Evolutionary conservation across 306 rosid genomes (phyloP), one percentile per base, ranked within the genome.

Genomic region (Gastrolobium bilobum): DNA sequence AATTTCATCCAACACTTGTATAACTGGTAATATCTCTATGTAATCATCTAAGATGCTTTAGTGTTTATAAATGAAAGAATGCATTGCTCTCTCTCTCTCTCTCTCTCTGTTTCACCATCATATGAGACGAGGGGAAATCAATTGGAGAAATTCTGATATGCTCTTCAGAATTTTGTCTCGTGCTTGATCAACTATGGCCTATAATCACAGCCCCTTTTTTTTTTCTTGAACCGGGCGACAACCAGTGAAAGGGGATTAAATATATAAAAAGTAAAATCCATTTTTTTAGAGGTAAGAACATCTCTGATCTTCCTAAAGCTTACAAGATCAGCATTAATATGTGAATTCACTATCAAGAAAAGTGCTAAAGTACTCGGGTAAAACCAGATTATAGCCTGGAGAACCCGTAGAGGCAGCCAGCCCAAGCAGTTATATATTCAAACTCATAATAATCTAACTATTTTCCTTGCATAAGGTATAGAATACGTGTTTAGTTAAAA

Each of bases 111-210:
- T 59, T 59, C 20, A 59, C 4, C 15, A 33, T 59, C 2, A n/a
- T 4, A n/a, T 52, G 37, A 10, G 35, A 59, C 3, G 34, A 59
- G 0, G 26, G 0, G 26, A 20, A 20, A 20, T 20, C 26, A 20
- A 20, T 20, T 40, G 52, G 13, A 64, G 51, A 65, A 15, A 42
- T 7, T 7, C 0, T 62, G 6, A 37, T 62, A 11, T 33, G 8
- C 3, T 33, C 42, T 59, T 7, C n/a, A 6, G 10, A 37, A 20
- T 20, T n/a, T 0, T 62, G 33, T 6, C 30, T 62, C 9, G 2
- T 37, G 47, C 68, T 38, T 62, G 15, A 62, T 38, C 48, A 37
- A 62, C 31, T 62, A 38, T 62, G 63, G 58, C 58, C 6, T 50
- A n/a, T 50, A 13, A 50, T 50, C 29, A 14, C 29, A 50, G n/a